phyloP scores from a whole-genome alignment of 257 asterid species.

The Asclepias syriaca region DNA sequence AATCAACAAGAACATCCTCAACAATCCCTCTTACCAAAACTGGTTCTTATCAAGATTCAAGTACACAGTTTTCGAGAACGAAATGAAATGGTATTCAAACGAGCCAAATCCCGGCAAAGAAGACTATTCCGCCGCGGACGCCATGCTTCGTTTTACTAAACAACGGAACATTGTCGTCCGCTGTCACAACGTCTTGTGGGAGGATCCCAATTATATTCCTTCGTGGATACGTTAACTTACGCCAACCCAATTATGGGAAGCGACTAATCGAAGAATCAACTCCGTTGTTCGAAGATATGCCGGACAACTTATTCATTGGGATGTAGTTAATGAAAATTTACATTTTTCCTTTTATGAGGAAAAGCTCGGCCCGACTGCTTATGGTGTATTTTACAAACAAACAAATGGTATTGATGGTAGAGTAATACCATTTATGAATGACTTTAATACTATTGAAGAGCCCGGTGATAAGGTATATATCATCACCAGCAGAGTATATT shows the following conservation, averaged over 20 bases:
- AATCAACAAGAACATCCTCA: conserved; percentile 12
- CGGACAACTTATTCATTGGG: conserved; percentile 61
- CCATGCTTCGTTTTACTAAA: conserved; percentile 38
- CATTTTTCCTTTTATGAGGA: conserved; percentile 42
- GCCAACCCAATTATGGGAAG: conserved; percentile 22
- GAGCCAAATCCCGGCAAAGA: conserved; percentile 33
- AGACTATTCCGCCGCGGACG: conserved; percentile 27
- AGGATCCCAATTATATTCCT: conserved; percentile 32
- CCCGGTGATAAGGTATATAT: not conserved
- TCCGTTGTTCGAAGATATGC: conserved; percentile 39
- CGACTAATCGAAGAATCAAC: conserved; percentile 29
- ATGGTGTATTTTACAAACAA: conserved; percentile 9
- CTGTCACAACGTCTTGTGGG: conserved; percentile 67
- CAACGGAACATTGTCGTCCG: conserved; percentile 29
- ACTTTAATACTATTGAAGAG: conserved; percentile 27
- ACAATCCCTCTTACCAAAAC: conserved; percentile 24
- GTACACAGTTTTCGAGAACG: conserved; percentile 49
- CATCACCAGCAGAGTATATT: conserved; percentile 27
- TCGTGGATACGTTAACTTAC: conserved; percentile 41
- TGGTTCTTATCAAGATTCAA: conserved; percentile 59
- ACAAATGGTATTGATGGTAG: conserved; percentile 23
- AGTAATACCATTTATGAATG: conserved; percentile 28
- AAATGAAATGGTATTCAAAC: conserved; percentile 50
- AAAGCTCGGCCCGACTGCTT: conserved; percentile 9
- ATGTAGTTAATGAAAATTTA: conserved; percentile 59